Evolutionary conservation across 2,329 filamentous ascomycete species (phyloP).

Genomic region (Teratosphaeria gauchensis): DNA sequence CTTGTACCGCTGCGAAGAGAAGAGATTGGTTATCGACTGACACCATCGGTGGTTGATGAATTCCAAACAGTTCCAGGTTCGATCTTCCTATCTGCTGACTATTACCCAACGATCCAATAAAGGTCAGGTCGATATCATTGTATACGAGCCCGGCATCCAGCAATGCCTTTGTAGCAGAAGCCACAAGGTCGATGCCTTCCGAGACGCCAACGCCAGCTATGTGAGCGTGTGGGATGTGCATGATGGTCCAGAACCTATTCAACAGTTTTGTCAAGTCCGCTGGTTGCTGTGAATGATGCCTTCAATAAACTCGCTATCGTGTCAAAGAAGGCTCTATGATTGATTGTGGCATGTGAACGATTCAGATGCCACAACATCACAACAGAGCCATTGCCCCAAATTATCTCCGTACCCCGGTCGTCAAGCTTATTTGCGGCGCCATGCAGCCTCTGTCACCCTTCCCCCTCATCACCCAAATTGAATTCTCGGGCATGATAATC

Average conservation of each 20-base stretch:
- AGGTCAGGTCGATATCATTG: constrained; percentile 13
- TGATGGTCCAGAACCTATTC: background rate
- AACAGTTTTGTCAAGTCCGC: too few species aligned
- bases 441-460: background rate
- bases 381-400: background rate
- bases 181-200: constrained; percentile 5
- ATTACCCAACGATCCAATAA: constrained; percentile 8
- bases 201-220: constrained; percentile 16
- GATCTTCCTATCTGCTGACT: background rate
- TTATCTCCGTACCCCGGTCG: background rate
- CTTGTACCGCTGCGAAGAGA: constrained; percentile 11
- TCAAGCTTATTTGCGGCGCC: background rate
- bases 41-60: constrained; percentile 11
- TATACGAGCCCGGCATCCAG: constrained; percentile 20
- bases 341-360: background rate
- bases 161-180: constrained; percentile 17
- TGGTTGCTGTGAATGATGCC: too few species aligned
- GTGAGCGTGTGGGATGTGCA: constrained; percentile 11
- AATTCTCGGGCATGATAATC: background rate
- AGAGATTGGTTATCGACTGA: constrained; percentile 12
- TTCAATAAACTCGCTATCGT: too few species aligned
- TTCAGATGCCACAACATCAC: too few species aligned
- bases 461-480: background rate
- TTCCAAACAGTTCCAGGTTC: constrained; percentile 14
- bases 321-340: too few species aligned